Base-by-base conservation (phyloP, 352 stramenopile genomes). In the Pythium rishiriense region DNA sequence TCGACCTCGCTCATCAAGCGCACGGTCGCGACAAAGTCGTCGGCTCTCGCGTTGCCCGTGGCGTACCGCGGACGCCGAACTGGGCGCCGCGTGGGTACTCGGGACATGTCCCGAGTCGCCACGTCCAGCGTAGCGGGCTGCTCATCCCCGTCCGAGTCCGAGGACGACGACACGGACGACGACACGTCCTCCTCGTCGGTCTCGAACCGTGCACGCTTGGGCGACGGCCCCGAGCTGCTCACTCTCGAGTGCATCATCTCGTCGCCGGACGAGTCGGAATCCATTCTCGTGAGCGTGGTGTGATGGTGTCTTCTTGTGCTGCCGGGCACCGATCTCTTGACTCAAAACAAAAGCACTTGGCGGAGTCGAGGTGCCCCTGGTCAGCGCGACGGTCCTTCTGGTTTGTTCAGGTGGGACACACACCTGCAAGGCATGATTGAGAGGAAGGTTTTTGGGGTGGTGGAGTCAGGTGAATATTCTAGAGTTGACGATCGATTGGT, bases 1-100 rank as follows among this genome's bases (percentile, higher is more conserved):
- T 67, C 42, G 14, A 67, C 39, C 28, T 66, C 47, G 33, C 57
- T 51, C 46, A 51, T 33, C 31, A 64, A 24, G 33, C 46, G 55
- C 43, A 62, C 17, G 0, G 55, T 52, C 5, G 43, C 43, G 2
- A 52, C 55, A 14, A 62, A 50, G 43, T 53, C 55, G 29, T 46
- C 55, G 10, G 42, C 55, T 4, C 45, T 42, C 21, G 42, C 55
- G 3, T 17, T 28, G 21, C 28, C 55, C 2, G 35, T 26, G 22
- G 21, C 51, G 33, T 21, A 21, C 4, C 45, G 22, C 14, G 25
- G 15, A 25, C 47, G 47, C 0, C 47, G 47, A 5, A 25, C 4
- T 4, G 47, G 25, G 25, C 26, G 17, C 15, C 42, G 22, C 42
- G 14, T 43, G 37, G 7, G 11, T 17, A n/a, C 6, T 6, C n/a